Base-by-base conservation (phyloP, 2,329 filamentous ascomycete species). In the Stagonosporopsis rhizophila region DNA sequence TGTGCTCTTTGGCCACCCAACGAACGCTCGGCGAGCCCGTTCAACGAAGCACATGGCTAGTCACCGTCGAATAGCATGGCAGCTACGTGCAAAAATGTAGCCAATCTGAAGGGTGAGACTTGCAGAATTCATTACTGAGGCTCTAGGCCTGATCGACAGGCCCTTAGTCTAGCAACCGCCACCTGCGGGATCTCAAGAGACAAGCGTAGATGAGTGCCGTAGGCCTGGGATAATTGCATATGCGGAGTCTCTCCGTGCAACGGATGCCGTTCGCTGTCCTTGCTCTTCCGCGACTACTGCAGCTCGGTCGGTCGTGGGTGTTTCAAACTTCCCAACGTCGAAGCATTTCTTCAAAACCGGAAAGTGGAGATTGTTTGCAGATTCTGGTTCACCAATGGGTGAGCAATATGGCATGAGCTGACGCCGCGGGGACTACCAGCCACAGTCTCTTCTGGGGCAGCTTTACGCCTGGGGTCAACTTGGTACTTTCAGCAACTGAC, bases 171-270 rank as follows among this genome's bases (percentile, higher is more conserved):
- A 56, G 38, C 44, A 47, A 32, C 53, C 42, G 47, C 53, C 42
- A 52, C 53, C 53, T 52, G 53, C 53, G 53, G 53, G 53, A 56
- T 56, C 53, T 56, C 47, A 44, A 34, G 41, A 32, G 35, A 40
- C 45, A 56, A 49, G 52, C 22, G 45, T 40, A 49, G 47, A 23
- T 51, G 46, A 46, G 47, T 46, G 42, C 53, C 53, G 32, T 47
- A 38, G 47, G 37, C 32, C 44, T 56, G 53, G 53, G 20, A 48
- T 47, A 48, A 52, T 38, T 34, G 41, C 41, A 46, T 52, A 44
- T 35, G 30, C 53, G 53, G 53, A 56, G 47, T 34, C 23, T 25
- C 47, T 56, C 42, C 53, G 47, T 52, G 25, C 47, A 37, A 51
- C 47, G 46, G 37, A n/a, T 40, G 30, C 28, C 42, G 41, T 42